Evolutionary conservation across 2,329 filamentous ascomycete species (phyloP).

Genomic region (Venturia aucupariae): DNA sequence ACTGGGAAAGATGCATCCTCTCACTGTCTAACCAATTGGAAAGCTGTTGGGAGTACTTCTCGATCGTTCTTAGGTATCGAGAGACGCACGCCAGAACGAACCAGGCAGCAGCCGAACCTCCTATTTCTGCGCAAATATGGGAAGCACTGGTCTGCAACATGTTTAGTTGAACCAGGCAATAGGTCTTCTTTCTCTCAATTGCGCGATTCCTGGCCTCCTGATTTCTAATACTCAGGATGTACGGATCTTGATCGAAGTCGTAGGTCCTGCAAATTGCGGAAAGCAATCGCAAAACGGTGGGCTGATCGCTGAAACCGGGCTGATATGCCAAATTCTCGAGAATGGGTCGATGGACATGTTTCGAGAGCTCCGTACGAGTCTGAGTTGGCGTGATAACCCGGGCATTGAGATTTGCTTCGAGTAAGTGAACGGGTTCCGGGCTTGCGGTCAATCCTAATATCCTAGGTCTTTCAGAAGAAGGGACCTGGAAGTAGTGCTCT

Average conservation of each 20-base stretch:
- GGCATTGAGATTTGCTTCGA: slow-evolving; percentile 30
- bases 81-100: slow-evolving; percentile 24
- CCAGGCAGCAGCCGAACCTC: slow-evolving; percentile 28
- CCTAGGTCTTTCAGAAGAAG: slow-evolving; percentile 42
- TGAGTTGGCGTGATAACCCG: slow-evolving; percentile 57
- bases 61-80: neutral
- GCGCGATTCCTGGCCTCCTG: neutral
- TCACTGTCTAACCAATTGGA: neutral
- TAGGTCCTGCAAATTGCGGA: slow-evolving; percentile 18
- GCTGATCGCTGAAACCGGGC: neutral
- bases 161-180: slow-evolving; percentile 31
- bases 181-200: slow-evolving; percentile 27
- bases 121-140: slow-evolving; percentile 30
- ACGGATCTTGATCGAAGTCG: slow-evolving; percentile 32
- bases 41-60: neutral
- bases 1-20: neutral
- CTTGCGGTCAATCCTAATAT: slow-evolving; percentile 78
- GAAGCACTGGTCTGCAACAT: slow-evolving; percentile 25
- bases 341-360: slow-evolving; percentile 56
- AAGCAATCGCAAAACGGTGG: neutral
- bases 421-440: slow-evolving; percentile 55
- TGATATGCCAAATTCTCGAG: slow-evolving; percentile 34
- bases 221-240: slow-evolving; percentile 20
- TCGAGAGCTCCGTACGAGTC: slow-evolving; percentile 61
- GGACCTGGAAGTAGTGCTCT: slow-evolving; percentile 50